These are phyloP conservation scores for Fusarium hainanense DNA, from an alignment of 2,329 filamentous ascomycete species.

Conservation along the genomic window DNA sequence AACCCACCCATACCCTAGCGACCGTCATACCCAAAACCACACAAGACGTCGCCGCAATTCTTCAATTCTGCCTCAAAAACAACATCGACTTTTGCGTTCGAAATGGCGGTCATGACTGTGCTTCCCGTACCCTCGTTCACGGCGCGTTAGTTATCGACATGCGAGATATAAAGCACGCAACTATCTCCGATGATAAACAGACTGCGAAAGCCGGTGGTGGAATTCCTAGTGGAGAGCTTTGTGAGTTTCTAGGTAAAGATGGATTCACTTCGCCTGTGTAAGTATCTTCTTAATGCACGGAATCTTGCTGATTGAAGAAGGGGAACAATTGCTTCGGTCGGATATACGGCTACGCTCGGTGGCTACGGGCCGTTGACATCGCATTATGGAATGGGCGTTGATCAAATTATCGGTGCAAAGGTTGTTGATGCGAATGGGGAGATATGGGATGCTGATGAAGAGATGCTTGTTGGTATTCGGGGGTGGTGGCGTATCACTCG, in stretches of 20 bases:
- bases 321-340: neutral
- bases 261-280: constrained; percentile 11
- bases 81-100: constrained; percentile 8
- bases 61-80: neutral
- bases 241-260: neutral
- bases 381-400: constrained; percentile 3
- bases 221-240: neutral
- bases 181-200: neutral
- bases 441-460: constrained; percentile 3
- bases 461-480: constrained; percentile 10
- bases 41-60: neutral
- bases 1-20: constrained; percentile 1
- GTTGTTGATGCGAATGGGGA: neutral
- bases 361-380: constrained; percentile 16
- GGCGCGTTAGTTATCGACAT: constrained; percentile 22
- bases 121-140: neutral
- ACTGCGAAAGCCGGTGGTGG: constrained; percentile 11
- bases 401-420: constrained; percentile 21
- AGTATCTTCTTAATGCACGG: neutral
- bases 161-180: constrained; percentile 26
- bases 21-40: neutral
- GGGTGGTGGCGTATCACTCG: constrained; percentile 13
- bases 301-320: neutral
- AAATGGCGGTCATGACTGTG: constrained; percentile 20
- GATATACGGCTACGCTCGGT: constrained; percentile 18